These are phyloP conservation scores for Tetradesmus obliquus DNA, from an alignment of 139 green algal species.

Conservation along the genomic window DNA sequence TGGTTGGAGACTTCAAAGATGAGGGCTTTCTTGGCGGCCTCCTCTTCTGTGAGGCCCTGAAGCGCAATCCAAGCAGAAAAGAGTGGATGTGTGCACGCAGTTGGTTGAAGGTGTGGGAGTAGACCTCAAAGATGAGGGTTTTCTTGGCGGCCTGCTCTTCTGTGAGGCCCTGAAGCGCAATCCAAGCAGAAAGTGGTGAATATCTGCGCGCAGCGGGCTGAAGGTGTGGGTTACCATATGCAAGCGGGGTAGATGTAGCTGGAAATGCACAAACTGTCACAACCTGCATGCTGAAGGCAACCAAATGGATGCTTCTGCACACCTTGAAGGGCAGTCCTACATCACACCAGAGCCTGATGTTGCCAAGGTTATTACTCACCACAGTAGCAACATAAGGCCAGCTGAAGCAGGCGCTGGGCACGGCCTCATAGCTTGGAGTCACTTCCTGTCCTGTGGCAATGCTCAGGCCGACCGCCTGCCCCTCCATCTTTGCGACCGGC, in stretches of 20 bases:
- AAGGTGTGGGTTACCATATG: conserved; percentile 37
- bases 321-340: no score
- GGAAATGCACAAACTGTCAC: no score
- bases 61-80: no score
- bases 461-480: conserved; percentile 79
- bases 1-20: conserved; percentile 87
- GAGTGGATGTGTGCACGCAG: conserved; percentile 77
- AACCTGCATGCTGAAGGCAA: no score
- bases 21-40: conserved; percentile 70
- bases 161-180: conserved; percentile 60
- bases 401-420: conserved; percentile 80
- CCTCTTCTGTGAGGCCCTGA: conserved; percentile 84
- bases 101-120: conserved; percentile 55
- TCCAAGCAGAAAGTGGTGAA: no score
- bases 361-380: no score
- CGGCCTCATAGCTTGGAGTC: conserved; percentile 78
- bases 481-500: conserved; percentile 94
- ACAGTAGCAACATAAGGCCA: conserved; percentile 90
- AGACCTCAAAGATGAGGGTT: conserved; percentile 54
- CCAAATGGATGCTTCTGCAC: no score
- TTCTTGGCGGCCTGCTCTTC: conserved; percentile 84
- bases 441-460: conserved; percentile 71
- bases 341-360: no score
- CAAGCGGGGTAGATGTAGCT: no score
- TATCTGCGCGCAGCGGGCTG: no score